Evolutionary conservation across 495 filamentous ascomycete species (phyloP), one percentile per base, ranked within the genome.

Genomic region (Daldinia caldariorum): DNA sequence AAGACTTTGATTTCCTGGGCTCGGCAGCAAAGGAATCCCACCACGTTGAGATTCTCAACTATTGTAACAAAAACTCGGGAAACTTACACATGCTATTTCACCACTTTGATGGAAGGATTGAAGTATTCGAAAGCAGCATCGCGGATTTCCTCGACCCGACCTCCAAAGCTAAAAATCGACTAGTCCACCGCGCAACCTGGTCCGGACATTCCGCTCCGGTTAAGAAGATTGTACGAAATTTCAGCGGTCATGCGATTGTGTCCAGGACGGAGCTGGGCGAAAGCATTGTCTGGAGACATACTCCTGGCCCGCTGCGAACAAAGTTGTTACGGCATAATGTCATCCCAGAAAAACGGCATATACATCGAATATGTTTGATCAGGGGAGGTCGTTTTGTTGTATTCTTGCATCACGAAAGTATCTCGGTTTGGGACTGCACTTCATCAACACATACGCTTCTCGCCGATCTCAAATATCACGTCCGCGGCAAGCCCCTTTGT

Each of bases 191-290:
- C 61, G 82, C 86, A 6, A 83, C 89, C 9, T 96, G 93, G 91
- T 92, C 93, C 18, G 94, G 94, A 7, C 94, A 97, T 82, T 91
- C 89, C 61, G 85, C 85, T 12, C 83, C 91, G 0, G 87, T 97
- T 68, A 89, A 91, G 67, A 96, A 94, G 72, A 90, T 97, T 58
- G 89, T 95, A 37, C 87, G 94, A 53, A 96, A 92, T 72, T 89
- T 88, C 10, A 89, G 89, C 71, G 94, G 94, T 5, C 83, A 89
- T 65, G 91, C 91, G 12, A 83, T 97, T 32, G 85, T 96, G 32
- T 97, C 94, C 8, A 84, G 93, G 32, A 96, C 94, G 0, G 84
- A 89, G 61, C 82, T 91, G 26, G 90, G 92, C 69, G 89, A 96
- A 78, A 89, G 90, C 29, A 87, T 94, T 66, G 87, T 97, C 16